Conservation (phyloP, 2,329 filamentous ascomycete species). For the Aureobasidium leucospermi region DNA sequence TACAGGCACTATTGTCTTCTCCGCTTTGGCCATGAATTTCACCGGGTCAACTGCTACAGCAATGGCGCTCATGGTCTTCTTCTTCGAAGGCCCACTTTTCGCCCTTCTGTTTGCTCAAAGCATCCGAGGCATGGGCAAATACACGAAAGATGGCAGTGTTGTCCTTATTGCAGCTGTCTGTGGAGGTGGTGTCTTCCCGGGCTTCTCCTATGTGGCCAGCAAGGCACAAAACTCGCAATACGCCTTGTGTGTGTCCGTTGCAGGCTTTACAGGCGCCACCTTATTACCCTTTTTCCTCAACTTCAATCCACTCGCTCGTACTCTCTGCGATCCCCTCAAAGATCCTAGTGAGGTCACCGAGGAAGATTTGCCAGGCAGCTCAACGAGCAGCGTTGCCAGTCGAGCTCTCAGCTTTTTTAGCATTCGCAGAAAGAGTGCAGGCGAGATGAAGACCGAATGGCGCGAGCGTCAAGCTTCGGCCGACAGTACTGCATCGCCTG, state of each 20-base stretch:
- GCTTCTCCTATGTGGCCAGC: slow-evolving; percentile 44
- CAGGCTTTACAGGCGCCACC: slow-evolving; percentile 43
- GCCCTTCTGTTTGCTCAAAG: slow-evolving; percentile 51
- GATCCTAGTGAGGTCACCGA: neutral
- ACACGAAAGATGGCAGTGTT: slow-evolving; percentile 51
- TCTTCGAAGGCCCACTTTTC: slow-evolving; percentile 56
- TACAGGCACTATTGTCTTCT: slow-evolving; percentile 45
- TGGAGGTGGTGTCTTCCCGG: slow-evolving; percentile 49
- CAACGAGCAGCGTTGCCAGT: slow-evolving; percentile 24
- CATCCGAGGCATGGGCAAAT: slow-evolving; percentile 50
- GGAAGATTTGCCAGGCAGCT: slow-evolving; percentile 17
- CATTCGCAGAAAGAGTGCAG: slow-evolving; percentile 20
- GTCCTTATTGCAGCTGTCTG: slow-evolving; percentile 48
- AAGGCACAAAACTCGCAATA: slow-evolving; percentile 35
- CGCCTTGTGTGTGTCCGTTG: slow-evolving; percentile 47
- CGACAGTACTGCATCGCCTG: neutral
- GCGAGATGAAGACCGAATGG: slow-evolving; percentile 14
- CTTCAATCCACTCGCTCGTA: slow-evolving; percentile 37
- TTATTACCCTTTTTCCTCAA: slow-evolving; percentile 51
- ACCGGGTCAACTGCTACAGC: slow-evolving; percentile 38
- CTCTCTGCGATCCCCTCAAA: slow-evolving; percentile 37
- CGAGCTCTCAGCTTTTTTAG: slow-evolving; percentile 27
- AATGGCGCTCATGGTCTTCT: slow-evolving; percentile 46
- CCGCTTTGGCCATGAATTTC: slow-evolving; percentile 45
- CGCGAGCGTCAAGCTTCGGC: slow-evolving; percentile 10